Conservation (phyloP, 768 basidiomycete genomes). For the Mycena crocata region DNA sequence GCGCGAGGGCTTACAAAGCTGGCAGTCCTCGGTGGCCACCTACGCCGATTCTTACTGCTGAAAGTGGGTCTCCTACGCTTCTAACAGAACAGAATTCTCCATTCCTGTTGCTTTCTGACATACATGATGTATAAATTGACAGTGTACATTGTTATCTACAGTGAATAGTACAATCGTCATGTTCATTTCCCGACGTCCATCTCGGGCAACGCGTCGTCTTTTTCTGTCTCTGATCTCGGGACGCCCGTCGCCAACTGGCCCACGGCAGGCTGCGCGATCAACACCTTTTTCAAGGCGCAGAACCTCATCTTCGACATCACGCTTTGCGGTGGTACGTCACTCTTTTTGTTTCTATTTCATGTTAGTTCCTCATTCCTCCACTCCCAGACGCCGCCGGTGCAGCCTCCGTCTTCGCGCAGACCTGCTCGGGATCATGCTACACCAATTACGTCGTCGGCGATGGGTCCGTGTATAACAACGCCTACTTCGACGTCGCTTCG, state of each 20-base stretch:
- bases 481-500: constrained; percentile 79
- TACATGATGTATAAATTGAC: no score
- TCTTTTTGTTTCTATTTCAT: neutral
- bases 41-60: no score
- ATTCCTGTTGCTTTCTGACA: no score
- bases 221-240: constrained; percentile 70
- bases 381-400: constrained; percentile 70
- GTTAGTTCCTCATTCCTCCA: constrained; percentile 31
- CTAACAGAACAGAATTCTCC: no score
- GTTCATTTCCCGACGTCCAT: constrained; percentile 63
- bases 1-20: no score
- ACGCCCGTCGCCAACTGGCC: constrained; percentile 80
- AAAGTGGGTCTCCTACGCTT: no score
- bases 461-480: constrained; percentile 69
- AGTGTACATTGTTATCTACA: no score
- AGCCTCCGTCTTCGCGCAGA: constrained; percentile 64
- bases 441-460: constrained; percentile 74
- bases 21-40: no score
- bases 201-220: constrained; percentile 59
- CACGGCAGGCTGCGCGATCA: constrained; percentile 62
- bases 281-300: constrained; percentile 69
- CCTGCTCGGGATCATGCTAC: constrained; percentile 77
- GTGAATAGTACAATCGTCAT: no score
- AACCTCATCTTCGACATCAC: constrained; percentile 81
- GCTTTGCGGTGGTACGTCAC: constrained; percentile 65